Percentiles rank a stretch among this genome's conserved stretches.
These are phyloP conservation scores for Globisporangium uncinulatum DNA, from an alignment of 352 stramenopile genomes.

Conservation along the genomic window DNA sequence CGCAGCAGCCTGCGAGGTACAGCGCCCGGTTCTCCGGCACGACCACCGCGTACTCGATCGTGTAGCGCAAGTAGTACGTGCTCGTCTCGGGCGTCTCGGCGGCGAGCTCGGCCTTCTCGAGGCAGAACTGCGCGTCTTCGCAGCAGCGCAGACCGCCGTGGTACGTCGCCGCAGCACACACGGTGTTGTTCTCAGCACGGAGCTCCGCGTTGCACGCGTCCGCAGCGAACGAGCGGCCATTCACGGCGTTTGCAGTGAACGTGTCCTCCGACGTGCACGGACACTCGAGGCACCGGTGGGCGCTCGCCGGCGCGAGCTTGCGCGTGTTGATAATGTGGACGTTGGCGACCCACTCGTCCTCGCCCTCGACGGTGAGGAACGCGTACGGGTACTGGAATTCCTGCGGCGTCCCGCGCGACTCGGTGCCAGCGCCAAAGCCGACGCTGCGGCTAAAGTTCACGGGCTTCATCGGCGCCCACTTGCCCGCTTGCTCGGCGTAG, in stretches of 20 bases:
- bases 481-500: slow-evolving; percentile 41
- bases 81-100: slow-evolving; percentile 17
- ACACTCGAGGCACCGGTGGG: slow-evolving; percentile 70
- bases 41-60: slow-evolving; percentile 63
- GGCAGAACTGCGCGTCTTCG: slow-evolving; percentile 59
- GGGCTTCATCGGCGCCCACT: slow-evolving; percentile 70
- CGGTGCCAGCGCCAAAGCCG: slow-evolving; percentile 71
- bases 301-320: slow-evolving; percentile 29
- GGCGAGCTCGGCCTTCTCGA: slow-evolving; percentile 49
- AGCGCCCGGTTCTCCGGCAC: slow-evolving; percentile 48
- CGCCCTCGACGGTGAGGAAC: slow-evolving; percentile 69
- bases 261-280: slow-evolving; percentile 67
- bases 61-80: slow-evolving; percentile 73
- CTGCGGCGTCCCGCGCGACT: slow-evolving; percentile 73
- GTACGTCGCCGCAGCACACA: slow-evolving; percentile 54
- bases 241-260: slow-evolving; percentile 43
- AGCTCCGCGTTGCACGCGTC: slow-evolving; percentile 62
- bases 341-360: slow-evolving; percentile 79
- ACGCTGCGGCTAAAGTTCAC: slow-evolving; percentile 67
- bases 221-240: slow-evolving; percentile 35
- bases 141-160: slow-evolving; percentile 71
- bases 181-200: slow-evolving; percentile 61
- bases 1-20: slow-evolving; percentile 67
- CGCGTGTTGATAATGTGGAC: slow-evolving; percentile 84
- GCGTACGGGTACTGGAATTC: slow-evolving; percentile 76